phyloP scores from a whole-genome alignment of 805 yeast genomes.

The Metschnikowia hibisci region DNA sequence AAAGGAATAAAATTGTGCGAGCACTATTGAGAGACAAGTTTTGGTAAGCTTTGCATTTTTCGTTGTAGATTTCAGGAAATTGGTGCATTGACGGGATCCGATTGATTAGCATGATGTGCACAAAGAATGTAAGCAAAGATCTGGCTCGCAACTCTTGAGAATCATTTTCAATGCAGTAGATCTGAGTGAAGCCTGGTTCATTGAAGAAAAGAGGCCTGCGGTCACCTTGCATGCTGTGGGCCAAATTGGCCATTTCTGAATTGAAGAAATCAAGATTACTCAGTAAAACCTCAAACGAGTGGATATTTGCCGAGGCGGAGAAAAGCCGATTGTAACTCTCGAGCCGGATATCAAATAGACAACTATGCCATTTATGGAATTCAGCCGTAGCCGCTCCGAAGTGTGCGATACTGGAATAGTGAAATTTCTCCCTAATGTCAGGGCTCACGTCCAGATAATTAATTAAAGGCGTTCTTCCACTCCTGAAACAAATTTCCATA shows the following conservation, averaged over 20 bases:
- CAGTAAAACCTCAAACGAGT: conserved; percentile 19
- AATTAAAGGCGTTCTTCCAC: conserved; percentile 48
- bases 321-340: conserved; percentile 31
- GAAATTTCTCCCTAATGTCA: conserved; percentile 5
- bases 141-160: conserved; percentile 16
- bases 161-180: neutral
- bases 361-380: conserved; percentile 6
- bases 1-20: conserved; percentile 30
- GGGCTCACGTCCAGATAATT: conserved; percentile 32
- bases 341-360: conserved; percentile 20
- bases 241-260: conserved; percentile 26
- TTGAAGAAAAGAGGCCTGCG: conserved; percentile 15
- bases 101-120: conserved; percentile 36
- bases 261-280: conserved; percentile 26
- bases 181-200: conserved; percentile 10
- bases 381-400: neutral
- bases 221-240: conserved; percentile 16
- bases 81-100: conserved; percentile 26
- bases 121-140: conserved; percentile 28
- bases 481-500: conserved; percentile 38
- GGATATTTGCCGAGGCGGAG: conserved; percentile 25
- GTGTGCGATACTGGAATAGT: neutral
- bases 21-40: conserved; percentile 32
- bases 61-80: conserved; percentile 15
- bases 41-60: conserved; percentile 20